A percentile compares a stretch with the other conserved stretches of the same genome.
Evolutionary conservation across 164 flowering plant species (phyloP).

Genomic region (Tinospora cordifolia): DNA sequence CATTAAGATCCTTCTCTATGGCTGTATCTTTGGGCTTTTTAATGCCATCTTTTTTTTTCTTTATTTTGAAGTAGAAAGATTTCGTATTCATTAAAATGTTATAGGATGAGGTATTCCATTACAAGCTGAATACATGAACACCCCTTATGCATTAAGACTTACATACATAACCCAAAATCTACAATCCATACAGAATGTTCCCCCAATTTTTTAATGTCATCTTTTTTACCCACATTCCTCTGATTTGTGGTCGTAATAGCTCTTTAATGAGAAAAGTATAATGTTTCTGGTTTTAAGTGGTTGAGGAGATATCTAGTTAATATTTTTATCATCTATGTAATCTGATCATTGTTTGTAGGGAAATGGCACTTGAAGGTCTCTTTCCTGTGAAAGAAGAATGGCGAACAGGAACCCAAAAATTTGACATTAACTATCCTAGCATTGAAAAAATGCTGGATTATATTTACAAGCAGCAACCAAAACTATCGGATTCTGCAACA

Average conservation of each 20-base stretch:
- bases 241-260: background rate
- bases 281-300: background rate
- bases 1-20: background rate
- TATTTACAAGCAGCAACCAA: slow-evolving; percentile 69
- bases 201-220: background rate
- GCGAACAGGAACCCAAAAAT: slow-evolving; percentile 18
- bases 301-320: background rate
- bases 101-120: too few species aligned
- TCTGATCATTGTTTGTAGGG: slow-evolving; percentile 37
- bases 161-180: too few species aligned
- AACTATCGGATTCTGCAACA: slow-evolving; percentile 45
- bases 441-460: slow-evolving; percentile 61
- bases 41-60: background rate
- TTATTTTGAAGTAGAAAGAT: too few species aligned
- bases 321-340: background rate
- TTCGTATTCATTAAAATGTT: too few species aligned
- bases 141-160: too few species aligned
- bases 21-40: background rate
- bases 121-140: too few species aligned
- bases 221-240: background rate
- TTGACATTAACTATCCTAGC: slow-evolving; percentile 47
- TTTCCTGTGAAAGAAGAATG: slow-evolving; percentile 47
- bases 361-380: slow-evolving; percentile 90
- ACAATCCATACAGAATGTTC: too few species aligned
- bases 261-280: background rate